Evolutionary conservation across 371 early-diverging fungal species (phyloP).

Genomic region (Capillidium heterosporum): DNA sequence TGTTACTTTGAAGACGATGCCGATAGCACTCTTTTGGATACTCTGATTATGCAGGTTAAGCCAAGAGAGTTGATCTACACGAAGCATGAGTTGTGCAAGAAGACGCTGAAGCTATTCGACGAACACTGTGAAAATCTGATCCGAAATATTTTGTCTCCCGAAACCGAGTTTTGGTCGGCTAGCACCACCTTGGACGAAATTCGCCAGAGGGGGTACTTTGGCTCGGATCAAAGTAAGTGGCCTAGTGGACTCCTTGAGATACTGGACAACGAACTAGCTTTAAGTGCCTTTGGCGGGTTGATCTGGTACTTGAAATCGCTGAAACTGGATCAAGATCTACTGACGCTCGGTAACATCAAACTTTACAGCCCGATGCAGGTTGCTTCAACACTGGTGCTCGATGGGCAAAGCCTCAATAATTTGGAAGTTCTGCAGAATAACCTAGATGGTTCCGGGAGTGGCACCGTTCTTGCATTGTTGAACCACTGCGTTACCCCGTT

Average conservation of each 20-base stretch:
- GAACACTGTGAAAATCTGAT: neutral
- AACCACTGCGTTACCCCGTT: constrained; percentile 76
- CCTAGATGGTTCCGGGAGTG: constrained; percentile 47
- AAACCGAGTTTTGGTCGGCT: constrained; percentile 70
- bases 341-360: constrained; percentile 63
- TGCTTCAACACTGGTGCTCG: constrained; percentile 54
- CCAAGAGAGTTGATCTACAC: constrained; percentile 78
- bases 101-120: constrained; percentile 53
- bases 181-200: constrained; percentile 48
- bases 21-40: constrained; percentile 74
- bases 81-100: constrained; percentile 42
- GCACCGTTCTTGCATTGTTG: constrained; percentile 74
- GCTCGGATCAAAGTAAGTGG: constrained; percentile 12
- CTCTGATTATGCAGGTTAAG: constrained; percentile 76
- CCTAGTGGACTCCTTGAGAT: constrained; percentile 17
- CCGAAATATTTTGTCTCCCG: constrained; percentile 30
- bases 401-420: constrained; percentile 87
- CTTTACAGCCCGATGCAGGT: constrained; percentile 59
- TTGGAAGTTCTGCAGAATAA: constrained; percentile 86
- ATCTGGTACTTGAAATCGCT: constrained; percentile 60
- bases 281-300: constrained; percentile 67
- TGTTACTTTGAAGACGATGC: constrained; percentile 69
- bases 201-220: constrained; percentile 42
- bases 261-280: constrained; percentile 17
- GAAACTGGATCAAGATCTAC: constrained; percentile 66